These are phyloP conservation scores for Clavaria fumosa DNA, from an alignment of 768 basidiomycete genomes.

Conservation along the genomic window DNA sequence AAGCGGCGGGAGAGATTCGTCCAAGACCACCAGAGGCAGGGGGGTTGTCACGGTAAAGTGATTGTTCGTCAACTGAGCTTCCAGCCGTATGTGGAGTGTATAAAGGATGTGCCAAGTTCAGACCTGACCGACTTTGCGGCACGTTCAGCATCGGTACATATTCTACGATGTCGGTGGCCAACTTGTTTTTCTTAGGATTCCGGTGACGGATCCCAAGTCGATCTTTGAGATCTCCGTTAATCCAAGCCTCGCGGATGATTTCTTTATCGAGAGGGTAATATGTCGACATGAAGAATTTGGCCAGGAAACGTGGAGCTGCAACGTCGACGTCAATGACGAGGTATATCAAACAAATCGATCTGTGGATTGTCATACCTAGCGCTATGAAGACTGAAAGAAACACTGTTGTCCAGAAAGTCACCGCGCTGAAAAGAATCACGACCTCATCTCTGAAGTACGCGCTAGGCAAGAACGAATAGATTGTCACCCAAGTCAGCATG, in stretches of 20 bases:
- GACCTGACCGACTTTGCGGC: conserved; percentile 50
- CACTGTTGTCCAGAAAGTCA: conserved; percentile 77
- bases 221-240: conserved; percentile 68
- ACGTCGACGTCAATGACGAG: conserved; percentile 3
- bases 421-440: conserved; percentile 53
- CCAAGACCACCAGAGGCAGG: too few relatives aligned
- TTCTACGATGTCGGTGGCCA: conserved; percentile 30
- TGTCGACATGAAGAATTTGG: conserved; percentile 52
- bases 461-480: conserved; percentile 72
- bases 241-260: conserved; percentile 88
- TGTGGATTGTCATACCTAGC: conserved; percentile 36
- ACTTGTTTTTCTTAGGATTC: conserved; percentile 31
- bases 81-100: too few relatives aligned
- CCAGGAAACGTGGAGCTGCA: conserved; percentile 66
- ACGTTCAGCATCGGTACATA: conserved; percentile 57
- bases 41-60: too few relatives aligned
- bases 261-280: conserved; percentile 80
- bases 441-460: conserved; percentile 62
- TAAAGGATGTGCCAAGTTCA: conserved; percentile 41
- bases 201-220: conserved; percentile 57
- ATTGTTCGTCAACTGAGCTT: too few relatives aligned
- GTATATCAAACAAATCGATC: not conserved
- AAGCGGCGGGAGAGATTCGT: too few relatives aligned
- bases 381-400: conserved; percentile 53
- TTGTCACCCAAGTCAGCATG: conserved; percentile 75